Base-by-base conservation (phyloP, 1,139 yeast species). In the Lodderomyces parapsilosis region DNA sequence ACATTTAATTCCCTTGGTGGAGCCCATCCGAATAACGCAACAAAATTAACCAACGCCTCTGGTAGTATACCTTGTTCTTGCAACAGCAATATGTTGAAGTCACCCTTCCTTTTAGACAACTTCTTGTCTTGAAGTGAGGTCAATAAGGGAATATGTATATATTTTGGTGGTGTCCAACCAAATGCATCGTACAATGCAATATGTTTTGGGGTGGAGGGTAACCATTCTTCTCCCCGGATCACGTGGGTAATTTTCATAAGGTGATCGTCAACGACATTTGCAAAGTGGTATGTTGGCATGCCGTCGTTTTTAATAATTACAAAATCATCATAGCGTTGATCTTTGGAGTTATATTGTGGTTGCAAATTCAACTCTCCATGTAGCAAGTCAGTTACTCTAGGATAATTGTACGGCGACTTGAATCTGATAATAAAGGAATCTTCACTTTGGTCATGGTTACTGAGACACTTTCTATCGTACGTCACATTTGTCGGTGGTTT, bases 191-290 rank as follows among this genome's bases (percentile, higher is more conserved):
- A 94, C 45, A 93, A 63, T 0, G 96, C 94, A 38, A 89, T 74
- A 58, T 93, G 99, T 53, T 91, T 93, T 2, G 98, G 96, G 0
- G 99, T 93, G 0, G 98, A 87, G 1, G 96, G 85, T 8, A 93
- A 68, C 99, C 99, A 94, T 62, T 93, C 98, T 58, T 93, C 99
- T 30, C 99, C 99, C 50, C 99, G 74, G 9, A 93, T 81, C 8
- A 93, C 99, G 62, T 94, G 98, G 0, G 97, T 87, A 35, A 93
- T 86, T 39, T 79, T 64, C 99, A 93, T 94, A 40, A 86, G 65
- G 60, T 91, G 96, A 60, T 93, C 99, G 58, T 93, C 99, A 2
- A 93, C 81, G 2, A 93, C 96, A 56, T 89, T 91, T 17, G 99
- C 99, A 57, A 93, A 84, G 64, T 93, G 99, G 56, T 93, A 93